Evolutionary conservation across 2,329 filamentous ascomycete species (phyloP).

Genomic region (Sporothrix pallida): DNA sequence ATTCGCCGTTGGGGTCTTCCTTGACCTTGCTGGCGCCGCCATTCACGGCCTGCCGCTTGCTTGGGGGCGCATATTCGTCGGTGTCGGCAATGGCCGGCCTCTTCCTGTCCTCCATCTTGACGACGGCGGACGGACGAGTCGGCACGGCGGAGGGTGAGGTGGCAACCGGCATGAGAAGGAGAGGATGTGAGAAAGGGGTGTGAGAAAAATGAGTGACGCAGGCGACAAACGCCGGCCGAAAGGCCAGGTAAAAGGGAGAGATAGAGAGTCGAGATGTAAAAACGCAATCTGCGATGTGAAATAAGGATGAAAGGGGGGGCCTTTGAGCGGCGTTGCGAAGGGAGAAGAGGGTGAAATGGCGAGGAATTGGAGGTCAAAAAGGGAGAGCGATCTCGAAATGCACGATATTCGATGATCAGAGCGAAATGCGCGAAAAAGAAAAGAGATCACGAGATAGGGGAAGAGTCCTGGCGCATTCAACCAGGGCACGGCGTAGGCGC

Average conservation of each 20-base stretch:
- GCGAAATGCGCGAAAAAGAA: constrained; percentile 25
- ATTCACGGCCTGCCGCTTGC: constrained; percentile 91
- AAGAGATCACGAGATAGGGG: constrained; percentile 12
- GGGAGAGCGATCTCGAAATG: constrained; percentile 18
- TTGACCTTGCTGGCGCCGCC: constrained; percentile 65
- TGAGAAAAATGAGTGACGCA: constrained; percentile 35
- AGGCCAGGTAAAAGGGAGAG: constrained; percentile 5
- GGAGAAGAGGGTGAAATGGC: constrained; percentile 38
- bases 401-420: constrained; percentile 32
- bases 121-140: constrained; percentile 75
- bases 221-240: constrained; percentile 26
- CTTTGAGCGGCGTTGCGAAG: constrained; percentile 17
- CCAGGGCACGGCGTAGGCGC: constrained; percentile 29
- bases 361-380: constrained; percentile 43
- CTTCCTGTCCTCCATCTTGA: constrained; percentile 99
- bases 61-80: constrained; percentile 85
- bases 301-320: constrained; percentile 3
- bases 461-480: constrained; percentile 36
- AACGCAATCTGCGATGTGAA: neutral
- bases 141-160: constrained; percentile 71
- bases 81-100: constrained; percentile 80
- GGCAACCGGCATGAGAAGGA: constrained; percentile 85
- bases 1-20: constrained; percentile 58
- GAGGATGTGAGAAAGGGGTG: constrained; percentile 39
- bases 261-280: neutral